Base-by-base conservation (phyloP, 768 basidiomycete genomes). In the Rhodotorula babjevae region DNA sequence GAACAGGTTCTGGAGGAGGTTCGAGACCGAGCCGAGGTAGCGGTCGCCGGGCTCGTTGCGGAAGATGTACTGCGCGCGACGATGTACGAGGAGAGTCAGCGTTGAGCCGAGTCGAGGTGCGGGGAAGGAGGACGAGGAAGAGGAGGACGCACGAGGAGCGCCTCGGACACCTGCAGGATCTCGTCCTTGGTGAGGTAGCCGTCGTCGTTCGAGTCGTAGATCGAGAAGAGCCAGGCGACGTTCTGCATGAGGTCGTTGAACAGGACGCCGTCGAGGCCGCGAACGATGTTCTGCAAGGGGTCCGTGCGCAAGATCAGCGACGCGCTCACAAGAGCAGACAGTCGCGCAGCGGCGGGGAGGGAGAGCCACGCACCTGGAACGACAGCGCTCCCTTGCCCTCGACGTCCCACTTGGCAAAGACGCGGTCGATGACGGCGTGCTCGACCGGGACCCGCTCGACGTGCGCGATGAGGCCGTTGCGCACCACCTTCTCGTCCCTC, bases 241-340 rank as follows among this genome's bases (percentile, higher is more conserved):
- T 92, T 95, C 68, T 93, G 91, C 96, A 98, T 97, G 75, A 99
- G 82, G 80, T 97, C 96, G 74, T 92, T 94, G 82, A 91, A 90
- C 87, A 97, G 91, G 58, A 96, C 90, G 4, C 89, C 89, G 76
- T 96, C 89, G 61, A 98, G 83, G 2, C 96, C 95, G 42, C 84
- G 85, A 18, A 98, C 89, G 21, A 98, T 83, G 79, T 98, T 93
- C 91, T 97, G 79, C 29, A 57, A 18, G 12, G n/a, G n/a, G 36
- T 36, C 36, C 36, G 36, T 9, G 5, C 4, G 9, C 36, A 36
- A 36, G 36, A 9, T 36, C 36, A 36, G 36, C 6, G 4, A 31
- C 16, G 18, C 53, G 16, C n/a, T 46, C 27, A 12, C 27, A 2
- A 18, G 29, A 29, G 25, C 27, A 29, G n/a, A 14, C 3, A n/a